phyloP scores from a whole-genome alignment of 1,139 yeast genomes.

The Taiozyma sp. region DNA sequence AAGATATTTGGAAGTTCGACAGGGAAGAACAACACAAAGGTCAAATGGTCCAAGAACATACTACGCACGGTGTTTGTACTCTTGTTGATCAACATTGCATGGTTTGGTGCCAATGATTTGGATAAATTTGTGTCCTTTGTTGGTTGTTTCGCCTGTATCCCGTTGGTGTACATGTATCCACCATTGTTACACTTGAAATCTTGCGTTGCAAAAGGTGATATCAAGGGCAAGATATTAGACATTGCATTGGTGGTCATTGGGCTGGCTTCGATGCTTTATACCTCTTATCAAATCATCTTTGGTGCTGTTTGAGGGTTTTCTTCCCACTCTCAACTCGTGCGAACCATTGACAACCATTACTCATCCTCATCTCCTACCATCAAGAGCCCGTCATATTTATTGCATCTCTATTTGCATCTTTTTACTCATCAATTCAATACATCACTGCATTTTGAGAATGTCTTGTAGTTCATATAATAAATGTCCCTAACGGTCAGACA shows the following conservation, averaged over 20 bases:
- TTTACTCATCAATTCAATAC: background rate
- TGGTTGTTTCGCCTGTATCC: conserved; percentile 81
- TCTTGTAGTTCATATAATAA: too few relatives aligned
- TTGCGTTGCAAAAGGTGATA: conserved; percentile 16
- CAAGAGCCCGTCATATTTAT: background rate
- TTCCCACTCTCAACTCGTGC: background rate
- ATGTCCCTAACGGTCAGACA: too few relatives aligned
- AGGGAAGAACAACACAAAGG: conserved; percentile 47
- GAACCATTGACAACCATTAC: too few relatives aligned
- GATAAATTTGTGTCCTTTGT: conserved; percentile 73
- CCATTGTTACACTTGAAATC: conserved; percentile 58
- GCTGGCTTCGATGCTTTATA: conserved; percentile 55
- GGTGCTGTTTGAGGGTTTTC: conserved; percentile 2
- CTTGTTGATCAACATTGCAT: conserved; percentile 47
- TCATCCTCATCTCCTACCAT: background rate
- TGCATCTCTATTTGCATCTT: background rate
- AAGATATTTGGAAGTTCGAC: conserved; percentile 47
- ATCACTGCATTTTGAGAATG: background rate
- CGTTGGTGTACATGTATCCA: conserved; percentile 79
- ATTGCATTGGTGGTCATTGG: conserved; percentile 50
- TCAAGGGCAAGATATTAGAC: conserved; percentile 35
- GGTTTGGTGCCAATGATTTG: conserved; percentile 59
- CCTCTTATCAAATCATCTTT: conserved; percentile 54
- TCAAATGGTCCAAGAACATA: conserved; percentile 66
- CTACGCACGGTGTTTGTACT: conserved; percentile 51